These are phyloP conservation scores for Friedmanniomyces endolithicus DNA, from an alignment of 495 filamentous ascomycete species.

Conservation along the genomic window DNA sequence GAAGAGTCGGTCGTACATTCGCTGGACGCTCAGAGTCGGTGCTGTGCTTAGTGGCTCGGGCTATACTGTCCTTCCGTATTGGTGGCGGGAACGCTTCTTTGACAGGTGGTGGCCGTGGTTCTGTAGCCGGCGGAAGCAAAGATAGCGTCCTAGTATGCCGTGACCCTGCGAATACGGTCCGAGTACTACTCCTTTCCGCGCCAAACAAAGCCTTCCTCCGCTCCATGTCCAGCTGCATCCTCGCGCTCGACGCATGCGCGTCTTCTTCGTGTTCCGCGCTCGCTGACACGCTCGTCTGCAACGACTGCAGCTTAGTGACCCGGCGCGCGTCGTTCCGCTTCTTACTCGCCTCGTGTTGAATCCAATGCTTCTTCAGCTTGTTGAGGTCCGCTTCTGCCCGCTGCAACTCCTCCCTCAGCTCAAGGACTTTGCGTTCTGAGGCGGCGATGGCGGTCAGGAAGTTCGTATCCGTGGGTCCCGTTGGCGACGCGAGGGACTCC, in stretches of 20 bases:
- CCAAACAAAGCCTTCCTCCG: slow-evolving; percentile 45
- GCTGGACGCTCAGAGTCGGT: not conserved
- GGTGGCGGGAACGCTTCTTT: not conserved
- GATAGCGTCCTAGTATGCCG: slow-evolving; percentile 70
- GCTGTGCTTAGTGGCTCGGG: not conserved
- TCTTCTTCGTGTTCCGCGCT: slow-evolving; percentile 22
- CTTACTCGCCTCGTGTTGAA: slow-evolving; percentile 60
- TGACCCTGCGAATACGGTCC: slow-evolving; percentile 58
- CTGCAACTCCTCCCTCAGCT: slow-evolving; percentile 74
- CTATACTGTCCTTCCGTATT: slow-evolving; percentile 5
- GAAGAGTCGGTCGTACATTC: slow-evolving; percentile 3
- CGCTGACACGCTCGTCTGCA: slow-evolving; percentile 30
- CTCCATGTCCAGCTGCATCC: slow-evolving; percentile 43
- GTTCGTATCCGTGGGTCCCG: slow-evolving; percentile 50
- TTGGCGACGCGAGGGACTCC: slow-evolving; percentile 40
- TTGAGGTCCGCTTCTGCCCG: slow-evolving; percentile 68
- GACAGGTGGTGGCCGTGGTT: not conserved
- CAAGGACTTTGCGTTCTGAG: slow-evolving; percentile 84
- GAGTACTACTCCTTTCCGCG: slow-evolving; percentile 29
- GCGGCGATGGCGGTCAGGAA: slow-evolving; percentile 81
- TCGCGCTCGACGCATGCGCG: slow-evolving; percentile 28
- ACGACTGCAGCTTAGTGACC: slow-evolving; percentile 45
- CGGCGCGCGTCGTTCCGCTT: slow-evolving; percentile 55
- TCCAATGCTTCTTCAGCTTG: slow-evolving; percentile 72
- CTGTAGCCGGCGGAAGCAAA: slow-evolving; percentile 54